Percentiles rank a stretch among this genome's conserved stretches.
These are phyloP conservation scores for Blastocystis sp. DNA, from an alignment of 352 stramenopile species.

Conservation along the genomic window DNA sequence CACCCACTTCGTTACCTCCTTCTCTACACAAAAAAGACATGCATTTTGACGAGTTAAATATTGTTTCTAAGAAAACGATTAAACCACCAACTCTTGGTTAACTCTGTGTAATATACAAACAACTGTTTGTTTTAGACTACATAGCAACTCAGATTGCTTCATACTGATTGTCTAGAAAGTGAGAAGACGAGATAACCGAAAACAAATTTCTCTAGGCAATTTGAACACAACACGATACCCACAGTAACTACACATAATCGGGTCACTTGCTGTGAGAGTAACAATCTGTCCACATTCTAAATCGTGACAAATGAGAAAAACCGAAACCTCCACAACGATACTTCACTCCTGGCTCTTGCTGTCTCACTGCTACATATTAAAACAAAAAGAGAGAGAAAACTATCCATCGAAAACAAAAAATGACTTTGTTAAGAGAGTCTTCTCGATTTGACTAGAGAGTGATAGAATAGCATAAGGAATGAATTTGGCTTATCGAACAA, in stretches of 20 bases:
- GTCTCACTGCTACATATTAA: neutral
- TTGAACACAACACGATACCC: constrained; percentile 57
- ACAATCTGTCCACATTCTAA: constrained; percentile 44
- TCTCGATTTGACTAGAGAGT: too few species aligned
- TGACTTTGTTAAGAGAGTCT: neutral
- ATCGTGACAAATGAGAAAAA: neutral
- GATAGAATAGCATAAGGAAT: too few species aligned
- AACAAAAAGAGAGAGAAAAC: neutral
- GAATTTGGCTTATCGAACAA: neutral
- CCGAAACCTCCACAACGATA: constrained; percentile 38
- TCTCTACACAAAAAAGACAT: neutral
- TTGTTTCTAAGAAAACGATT: neutral
- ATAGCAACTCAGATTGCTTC: constrained; percentile 29
- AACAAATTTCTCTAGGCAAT: constrained; percentile 37
- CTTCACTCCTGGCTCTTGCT: constrained; percentile 39
- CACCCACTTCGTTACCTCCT: neutral
- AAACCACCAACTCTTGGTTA: neutral
- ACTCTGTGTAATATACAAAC: constrained; percentile 27
- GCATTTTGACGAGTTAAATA: neutral
- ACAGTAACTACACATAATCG: constrained; percentile 19
- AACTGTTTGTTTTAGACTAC: neutral
- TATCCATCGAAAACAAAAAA: constrained; percentile 39
- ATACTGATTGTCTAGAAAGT: constrained; percentile 9
- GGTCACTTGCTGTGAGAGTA: neutral
- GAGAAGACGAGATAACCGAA: neutral